Percentiles rank a stretch among this genome's conserved stretches.
Conservation (phyloP, 345 rosid genomes). For the Nephelium lappaceum region DNA sequence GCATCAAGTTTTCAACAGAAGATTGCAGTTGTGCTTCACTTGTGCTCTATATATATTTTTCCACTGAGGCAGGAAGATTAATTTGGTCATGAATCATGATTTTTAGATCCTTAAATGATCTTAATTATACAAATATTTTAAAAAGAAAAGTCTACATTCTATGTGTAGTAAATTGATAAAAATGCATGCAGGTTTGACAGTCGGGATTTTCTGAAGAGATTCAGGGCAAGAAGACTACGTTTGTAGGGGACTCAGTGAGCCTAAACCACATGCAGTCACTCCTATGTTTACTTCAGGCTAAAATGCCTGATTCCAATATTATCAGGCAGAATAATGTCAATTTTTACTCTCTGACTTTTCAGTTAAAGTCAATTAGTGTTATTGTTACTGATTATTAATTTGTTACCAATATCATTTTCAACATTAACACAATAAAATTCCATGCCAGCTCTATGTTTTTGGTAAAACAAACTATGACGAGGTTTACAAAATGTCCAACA, state of each 20-base stretch:
- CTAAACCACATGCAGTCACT: slow-evolving; percentile 64
- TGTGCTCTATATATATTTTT: too few relatives aligned
- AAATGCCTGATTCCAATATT: slow-evolving; percentile 43
- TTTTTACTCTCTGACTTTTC: slow-evolving; percentile 33
- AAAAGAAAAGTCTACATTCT: too few relatives aligned
- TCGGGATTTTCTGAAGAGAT: slow-evolving; percentile 38
- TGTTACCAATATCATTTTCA: slow-evolving; percentile 22
- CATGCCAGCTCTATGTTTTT: not conserved
- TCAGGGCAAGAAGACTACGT: slow-evolving; percentile 55
- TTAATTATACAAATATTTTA: too few relatives aligned
- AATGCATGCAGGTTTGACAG: slow-evolving; percentile 51
- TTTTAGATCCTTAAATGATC: too few relatives aligned
- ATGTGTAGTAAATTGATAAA: too few relatives aligned
- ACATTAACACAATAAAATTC: too few relatives aligned
- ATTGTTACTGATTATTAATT: slow-evolving; percentile 20
- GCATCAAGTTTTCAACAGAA: too few relatives aligned
- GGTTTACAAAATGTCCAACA: too few relatives aligned
- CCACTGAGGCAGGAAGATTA: too few relatives aligned
- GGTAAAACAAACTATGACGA: too few relatives aligned
- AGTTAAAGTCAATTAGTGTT: slow-evolving; percentile 33
- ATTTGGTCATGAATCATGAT: too few relatives aligned
- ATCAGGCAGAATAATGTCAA: slow-evolving; percentile 19
- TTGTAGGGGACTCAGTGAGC: slow-evolving; percentile 67
- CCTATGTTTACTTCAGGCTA: slow-evolving; percentile 54
- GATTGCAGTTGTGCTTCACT: too few relatives aligned